Percentiles rank a stretch among this genome's conserved stretches.
Evolutionary conservation across 768 basidiomycete genomes (phyloP).

Genomic region (Suillus lakei): DNA sequence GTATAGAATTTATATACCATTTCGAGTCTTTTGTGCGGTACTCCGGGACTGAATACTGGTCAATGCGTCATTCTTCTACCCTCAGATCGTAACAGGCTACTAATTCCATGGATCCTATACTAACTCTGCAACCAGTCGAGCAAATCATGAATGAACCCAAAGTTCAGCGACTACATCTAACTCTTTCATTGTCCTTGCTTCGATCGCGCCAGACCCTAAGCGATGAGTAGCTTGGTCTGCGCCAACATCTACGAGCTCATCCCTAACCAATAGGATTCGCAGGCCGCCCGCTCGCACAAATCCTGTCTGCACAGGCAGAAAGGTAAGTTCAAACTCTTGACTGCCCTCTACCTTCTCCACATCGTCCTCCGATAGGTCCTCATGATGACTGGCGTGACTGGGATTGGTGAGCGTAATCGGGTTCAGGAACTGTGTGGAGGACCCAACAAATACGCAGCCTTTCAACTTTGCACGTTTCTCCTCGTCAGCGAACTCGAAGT

Average conservation of each 20-base stretch:
- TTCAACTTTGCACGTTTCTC: conserved; percentile 31
- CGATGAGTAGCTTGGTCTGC: conserved; percentile 24
- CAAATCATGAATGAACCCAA: conserved; percentile 54
- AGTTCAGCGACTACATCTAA: conserved; percentile 75
- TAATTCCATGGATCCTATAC: neutral
- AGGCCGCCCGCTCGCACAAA: conserved; percentile 72
- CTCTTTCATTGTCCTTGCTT: conserved; percentile 63
- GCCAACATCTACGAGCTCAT: conserved; percentile 47
- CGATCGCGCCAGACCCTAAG: conserved; percentile 27
- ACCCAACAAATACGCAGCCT: conserved; percentile 51
- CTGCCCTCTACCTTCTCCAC: conserved; percentile 41
- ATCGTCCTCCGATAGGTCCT: conserved; percentile 17
- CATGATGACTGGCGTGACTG: conserved; percentile 10
- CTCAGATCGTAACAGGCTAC: neutral
- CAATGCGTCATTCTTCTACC: no score
- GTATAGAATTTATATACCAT: no score
- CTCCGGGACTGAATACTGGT: no score
- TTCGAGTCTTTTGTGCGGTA: no score
- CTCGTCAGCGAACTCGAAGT: conserved; percentile 47
- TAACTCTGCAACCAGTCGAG: neutral
- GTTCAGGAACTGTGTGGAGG: conserved; percentile 54
- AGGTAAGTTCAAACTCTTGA: conserved; percentile 68
- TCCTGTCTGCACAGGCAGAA: conserved; percentile 60
- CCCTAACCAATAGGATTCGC: conserved; percentile 67
- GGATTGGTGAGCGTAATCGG: conserved; percentile 39